Base-by-base conservation (phyloP, 2,329 filamentous ascomycete genomes). In the Podosphaera fusca region DNA sequence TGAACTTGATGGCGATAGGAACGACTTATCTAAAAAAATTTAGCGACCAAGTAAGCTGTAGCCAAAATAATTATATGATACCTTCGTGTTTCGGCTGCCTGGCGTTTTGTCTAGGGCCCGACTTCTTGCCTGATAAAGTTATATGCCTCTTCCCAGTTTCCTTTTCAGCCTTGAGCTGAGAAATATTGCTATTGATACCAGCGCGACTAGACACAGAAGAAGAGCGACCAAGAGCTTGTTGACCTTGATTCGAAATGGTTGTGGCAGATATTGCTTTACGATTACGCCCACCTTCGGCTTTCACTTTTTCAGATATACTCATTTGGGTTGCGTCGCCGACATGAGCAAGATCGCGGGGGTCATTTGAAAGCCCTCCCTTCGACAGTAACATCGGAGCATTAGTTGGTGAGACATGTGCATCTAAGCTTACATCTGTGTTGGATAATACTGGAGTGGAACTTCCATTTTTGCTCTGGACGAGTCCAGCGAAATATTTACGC, bases 301-400 rank as follows among this genome's bases (percentile, higher is more conserved):
- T 67, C 34, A 66, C 63, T 54, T 65, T 63, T 55, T 67, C 65
- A 6, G 65, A 63, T 34, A 65, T 64, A 29, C 62, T 63, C 59
- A 65, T 60, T 5, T 61, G 60, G 7, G 61, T 58, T 30, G 35
- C 59, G 31, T 62, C 60, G 35, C 50, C 54, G 49, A 34, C 46
- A 14, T 63, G 63, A 9, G 63, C 64, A 2, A 40, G 57, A 40
- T 64, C 63, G n/a, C 62, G 59, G 55, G 63, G 63, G 47, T 56
- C 12, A 38, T 47, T 58, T 42, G 55, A 46, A 35, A 61, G n/a
- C 35, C 63, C 63, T 30, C 60, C 61, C 57, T 64, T 64, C 6
- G 61, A 50, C 35, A 38, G 10, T 38, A 10, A 38, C 2, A 42
- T 57, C 29, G 58, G 45, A n/a, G 59, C 57, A 38, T 59, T 60